These are phyloP conservation scores for Chlorencoelia australis DNA, from an alignment of 2,329 filamentous ascomycete species.

Conservation along the genomic window DNA sequence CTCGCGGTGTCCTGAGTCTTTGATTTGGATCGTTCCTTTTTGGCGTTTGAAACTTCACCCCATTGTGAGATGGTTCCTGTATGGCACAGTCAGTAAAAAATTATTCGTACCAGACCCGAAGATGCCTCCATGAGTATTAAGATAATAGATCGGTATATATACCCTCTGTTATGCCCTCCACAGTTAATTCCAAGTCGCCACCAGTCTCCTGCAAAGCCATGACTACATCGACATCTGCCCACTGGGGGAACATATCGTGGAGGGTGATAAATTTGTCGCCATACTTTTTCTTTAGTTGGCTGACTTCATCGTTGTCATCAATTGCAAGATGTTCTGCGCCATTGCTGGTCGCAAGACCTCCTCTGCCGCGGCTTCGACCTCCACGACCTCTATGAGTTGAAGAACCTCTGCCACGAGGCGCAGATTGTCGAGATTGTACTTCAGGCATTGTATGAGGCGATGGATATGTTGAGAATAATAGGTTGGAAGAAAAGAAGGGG, in stretches of 20 bases:
- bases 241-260: constrained; percentile 89
- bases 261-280: constrained; percentile 68
- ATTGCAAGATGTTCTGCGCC: constrained; percentile 58
- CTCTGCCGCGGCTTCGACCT: constrained; percentile 63
- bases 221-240: constrained; percentile 90
- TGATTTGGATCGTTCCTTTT: constrained; percentile 62
- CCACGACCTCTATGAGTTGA: constrained; percentile 77
- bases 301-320: constrained; percentile 88
- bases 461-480: constrained; percentile 17
- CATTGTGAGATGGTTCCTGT: constrained; percentile 72
- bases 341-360: constrained; percentile 59
- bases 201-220: constrained; percentile 85
- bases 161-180: constrained; percentile 75
- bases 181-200: constrained; percentile 65
- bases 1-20: constrained; percentile 53
- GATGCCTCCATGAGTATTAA: not conserved
- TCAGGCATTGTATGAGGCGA: constrained; percentile 59
- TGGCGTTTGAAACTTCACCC: constrained; percentile 72
- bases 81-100: constrained; percentile 6
- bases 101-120: not conserved
- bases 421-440: constrained; percentile 73
- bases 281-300: constrained; percentile 85
- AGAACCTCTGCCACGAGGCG: constrained; percentile 83
- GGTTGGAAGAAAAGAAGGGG: constrained; percentile 14
- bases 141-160: constrained; percentile 21